Evolutionary conservation across 306 rosid genomes (phyloP), one percentile per base, ranked within the genome.

Genomic region (Neltuma alba): DNA sequence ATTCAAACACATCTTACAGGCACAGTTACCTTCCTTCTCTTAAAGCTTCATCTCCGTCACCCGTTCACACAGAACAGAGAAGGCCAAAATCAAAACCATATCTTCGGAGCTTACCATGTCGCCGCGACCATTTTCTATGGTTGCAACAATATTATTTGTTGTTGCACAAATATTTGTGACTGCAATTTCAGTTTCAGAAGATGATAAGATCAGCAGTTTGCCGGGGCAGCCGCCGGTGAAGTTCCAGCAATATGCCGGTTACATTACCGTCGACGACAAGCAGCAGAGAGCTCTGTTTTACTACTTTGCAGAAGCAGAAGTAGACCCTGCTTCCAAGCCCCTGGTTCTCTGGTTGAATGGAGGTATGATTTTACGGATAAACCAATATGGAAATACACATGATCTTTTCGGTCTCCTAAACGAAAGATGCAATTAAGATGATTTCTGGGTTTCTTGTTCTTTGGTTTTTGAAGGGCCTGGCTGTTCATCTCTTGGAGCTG

Each of bases 301-400:
- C 63, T 57, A 57, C 63, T 57, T 57, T 25, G 63, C 11, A 9
- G 63, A 57, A 57, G 63, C 63, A 23, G 63, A 57, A 57, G 67
- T 74, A 7, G 88, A 91, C 45, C 92, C 94, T 6, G 66, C 84
- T 83, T 88, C 98, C 37, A 91, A 91, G 85, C 98, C 98, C 11
- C 81, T 93, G 13, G 97, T 93, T 25, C 94, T 93, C 58, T 93
- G 98, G 98, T 75, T 89, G 20, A 87, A 88, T 79, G 91, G 94
- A 50, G 58, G 58, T 20, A 2, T 20, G 25, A 25, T 20, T 50
- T 50, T 3, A 20, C 20, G 2, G n/a, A 7, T 50, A 18, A 45
- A 45, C 0, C 16, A 42, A 3, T 44, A 13, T 44, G 40, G 40
- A 3, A 63, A 15, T 6, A 37, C 40, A 44, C 16, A 44, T n/a